phyloP scores from a whole-genome alignment of 306 rosid genomes.

The apple (Malus domestica) region DNA sequence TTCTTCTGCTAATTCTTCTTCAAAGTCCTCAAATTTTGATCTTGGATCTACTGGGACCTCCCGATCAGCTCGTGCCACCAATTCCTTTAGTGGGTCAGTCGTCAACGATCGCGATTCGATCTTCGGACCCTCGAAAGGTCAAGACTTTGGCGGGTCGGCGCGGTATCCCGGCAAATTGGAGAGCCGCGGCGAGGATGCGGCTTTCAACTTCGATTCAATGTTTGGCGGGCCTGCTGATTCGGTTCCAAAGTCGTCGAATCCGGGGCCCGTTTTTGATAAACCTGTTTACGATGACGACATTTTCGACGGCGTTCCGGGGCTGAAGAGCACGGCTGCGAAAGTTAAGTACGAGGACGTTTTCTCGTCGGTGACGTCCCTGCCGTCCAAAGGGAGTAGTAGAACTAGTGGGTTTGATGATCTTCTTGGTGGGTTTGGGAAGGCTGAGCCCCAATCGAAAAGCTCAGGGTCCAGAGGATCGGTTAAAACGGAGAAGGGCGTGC shows the following conservation, averaged over 20 bases:
- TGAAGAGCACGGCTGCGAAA: conserved; percentile 52
- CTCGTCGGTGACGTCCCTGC: conserved; percentile 37
- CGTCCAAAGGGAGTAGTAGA: conserved; percentile 26
- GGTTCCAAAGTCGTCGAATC: conserved; percentile 31
- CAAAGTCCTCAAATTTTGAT: conserved; percentile 44
- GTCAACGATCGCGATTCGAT: conserved; percentile 43
- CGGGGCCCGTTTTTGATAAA: conserved; percentile 61
- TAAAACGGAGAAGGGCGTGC: conserved; percentile 38
- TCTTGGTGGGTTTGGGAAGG: conserved; percentile 73
- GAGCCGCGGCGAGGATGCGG: conserved; percentile 24
- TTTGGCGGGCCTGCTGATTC: conserved; percentile 31
- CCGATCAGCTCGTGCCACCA: conserved; percentile 44
- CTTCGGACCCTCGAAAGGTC: conserved; percentile 41
- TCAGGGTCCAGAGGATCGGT: conserved; percentile 34
- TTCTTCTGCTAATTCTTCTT: conserved; percentile 17
- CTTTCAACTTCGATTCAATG: conserved; percentile 61
- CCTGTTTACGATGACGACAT: conserved; percentile 88
- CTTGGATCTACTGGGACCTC: conserved; percentile 47
- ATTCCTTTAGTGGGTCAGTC: conserved; percentile 35
- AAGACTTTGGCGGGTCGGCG: conserved; percentile 37
- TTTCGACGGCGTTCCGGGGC: conserved; percentile 78
- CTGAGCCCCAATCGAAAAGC: conserved; percentile 45
- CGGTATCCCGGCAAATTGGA: conserved; percentile 38
- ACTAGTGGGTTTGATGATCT: conserved; percentile 69
- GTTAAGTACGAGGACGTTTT: conserved; percentile 56